Conservation (phyloP, 345 rosid genomes). For the Schrenkiella parvula region DNA sequence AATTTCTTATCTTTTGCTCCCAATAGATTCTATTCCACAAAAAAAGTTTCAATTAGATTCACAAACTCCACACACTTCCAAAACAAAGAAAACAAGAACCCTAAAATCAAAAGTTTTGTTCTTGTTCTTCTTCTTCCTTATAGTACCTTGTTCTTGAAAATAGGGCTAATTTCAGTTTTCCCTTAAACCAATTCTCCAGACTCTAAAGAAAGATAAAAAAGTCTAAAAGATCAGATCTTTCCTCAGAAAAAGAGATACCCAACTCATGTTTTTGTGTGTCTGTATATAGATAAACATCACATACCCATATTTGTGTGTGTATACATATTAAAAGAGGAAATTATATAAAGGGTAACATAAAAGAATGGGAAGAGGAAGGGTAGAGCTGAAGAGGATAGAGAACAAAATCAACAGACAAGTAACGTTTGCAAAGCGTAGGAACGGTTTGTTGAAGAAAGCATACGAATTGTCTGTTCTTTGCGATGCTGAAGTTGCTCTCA, state of each 20-base stretch:
- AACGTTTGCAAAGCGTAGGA: slow-evolving; percentile 93
- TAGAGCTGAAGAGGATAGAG: slow-evolving; percentile 98
- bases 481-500: slow-evolving; percentile 96
- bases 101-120: background rate
- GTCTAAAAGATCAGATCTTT: slow-evolving; percentile 26
- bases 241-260: slow-evolving; percentile 14
- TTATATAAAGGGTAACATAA: background rate
- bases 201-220: background rate
- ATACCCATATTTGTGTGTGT: slow-evolving; percentile 22
- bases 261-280: slow-evolving; percentile 29
- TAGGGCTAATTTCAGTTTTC: background rate
- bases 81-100: slow-evolving; percentile 6
- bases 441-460: slow-evolving; percentile 95
- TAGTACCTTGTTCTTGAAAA: slow-evolving; percentile 17
- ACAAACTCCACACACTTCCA: slow-evolving; percentile 20
- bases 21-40: slow-evolving; percentile 14
- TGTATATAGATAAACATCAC: slow-evolving; percentile 20
- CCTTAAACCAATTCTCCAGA: background rate
- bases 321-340: slow-evolving; percentile 11
- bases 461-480: slow-evolving; percentile 91
- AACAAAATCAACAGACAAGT: slow-evolving; percentile 99
- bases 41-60: background rate
- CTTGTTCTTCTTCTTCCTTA: slow-evolving; percentile 12
- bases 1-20: slow-evolving; percentile 31
- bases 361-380: slow-evolving; percentile 94